These are phyloP conservation scores for Pelargonium fulgidum DNA, from an alignment of 441 rosid genomes.

Conservation along the genomic window DNA sequence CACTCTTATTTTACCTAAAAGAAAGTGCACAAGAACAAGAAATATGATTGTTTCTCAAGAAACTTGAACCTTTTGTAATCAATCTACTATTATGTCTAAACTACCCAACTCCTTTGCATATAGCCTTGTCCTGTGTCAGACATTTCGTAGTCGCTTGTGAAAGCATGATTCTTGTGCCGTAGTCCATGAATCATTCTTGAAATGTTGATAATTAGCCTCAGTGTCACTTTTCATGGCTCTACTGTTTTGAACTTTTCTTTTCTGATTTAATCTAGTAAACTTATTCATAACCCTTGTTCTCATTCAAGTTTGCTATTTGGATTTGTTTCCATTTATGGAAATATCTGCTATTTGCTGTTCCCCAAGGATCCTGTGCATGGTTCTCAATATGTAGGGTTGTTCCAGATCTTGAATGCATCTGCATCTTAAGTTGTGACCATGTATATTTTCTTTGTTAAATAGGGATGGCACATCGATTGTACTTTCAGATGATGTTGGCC, in stretches of 20 bases:
- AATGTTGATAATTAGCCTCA: neutral
- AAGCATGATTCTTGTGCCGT: neutral
- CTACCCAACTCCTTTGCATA: slow-evolving; percentile 4
- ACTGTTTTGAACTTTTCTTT: neutral
- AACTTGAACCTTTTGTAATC: slow-evolving; percentile 3
- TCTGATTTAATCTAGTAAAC: neutral
- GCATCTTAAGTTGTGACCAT: slow-evolving; percentile 4
- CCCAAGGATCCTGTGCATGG: neutral
- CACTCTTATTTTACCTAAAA: neutral
- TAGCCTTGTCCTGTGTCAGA: neutral
- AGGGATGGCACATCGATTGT: slow-evolving; percentile 99
- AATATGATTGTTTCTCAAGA: neutral
- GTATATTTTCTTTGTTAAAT: slow-evolving; percentile 20
- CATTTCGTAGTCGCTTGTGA: neutral
- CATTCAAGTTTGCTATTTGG: slow-evolving; percentile 4
- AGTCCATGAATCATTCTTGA: slow-evolving; percentile 7
- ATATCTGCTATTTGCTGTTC: neutral
- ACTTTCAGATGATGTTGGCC: slow-evolving; percentile 99
- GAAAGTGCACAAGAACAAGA: neutral
- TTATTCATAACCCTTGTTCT: slow-evolving; percentile 4
- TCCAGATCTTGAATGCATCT: neutral
- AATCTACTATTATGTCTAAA: slow-evolving; percentile 7
- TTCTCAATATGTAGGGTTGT: neutral
- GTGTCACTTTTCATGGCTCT: neutral
- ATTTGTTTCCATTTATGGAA: slow-evolving; percentile 6